Conservation (phyloP, 208 protist species). For the Crithidia sp. region DNA sequence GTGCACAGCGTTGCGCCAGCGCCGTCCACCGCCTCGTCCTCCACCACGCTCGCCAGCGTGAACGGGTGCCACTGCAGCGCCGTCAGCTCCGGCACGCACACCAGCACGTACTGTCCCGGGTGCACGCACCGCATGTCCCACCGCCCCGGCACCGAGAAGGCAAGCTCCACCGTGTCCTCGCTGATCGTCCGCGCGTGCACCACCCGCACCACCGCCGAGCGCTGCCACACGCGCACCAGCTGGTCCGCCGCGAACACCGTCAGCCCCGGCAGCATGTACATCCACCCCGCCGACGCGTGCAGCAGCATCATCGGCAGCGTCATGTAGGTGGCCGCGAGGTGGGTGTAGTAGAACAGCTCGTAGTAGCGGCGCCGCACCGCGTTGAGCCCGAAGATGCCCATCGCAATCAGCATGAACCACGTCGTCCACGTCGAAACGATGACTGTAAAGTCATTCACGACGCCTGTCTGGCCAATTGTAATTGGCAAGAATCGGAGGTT, state of each 20-base stretch:
- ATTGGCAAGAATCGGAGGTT: slow-evolving; percentile 35
- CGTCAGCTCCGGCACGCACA: slow-evolving; percentile 63
- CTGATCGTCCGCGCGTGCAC: slow-evolving; percentile 26
- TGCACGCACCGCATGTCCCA: slow-evolving; percentile 15
- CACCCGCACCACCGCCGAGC: slow-evolving; percentile 29
- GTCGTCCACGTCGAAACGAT: slow-evolving; percentile 43
- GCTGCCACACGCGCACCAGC: slow-evolving; percentile 48
- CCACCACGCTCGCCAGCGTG: slow-evolving; percentile 41
- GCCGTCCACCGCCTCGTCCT: slow-evolving; percentile 11
- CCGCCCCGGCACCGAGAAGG: slow-evolving; percentile 23
- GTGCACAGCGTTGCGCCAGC: background rate
- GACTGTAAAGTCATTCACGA: slow-evolving; percentile 52
- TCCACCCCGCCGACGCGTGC: slow-evolving; percentile 62
- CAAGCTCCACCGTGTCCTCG: slow-evolving; percentile 29
- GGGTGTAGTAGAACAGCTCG: slow-evolving; percentile 77
- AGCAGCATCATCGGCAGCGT: slow-evolving; percentile 54
- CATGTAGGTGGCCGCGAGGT: slow-evolving; percentile 54
- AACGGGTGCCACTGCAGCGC: slow-evolving; percentile 77
- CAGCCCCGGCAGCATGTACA: slow-evolving; percentile 64
- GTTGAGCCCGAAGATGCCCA: slow-evolving; percentile 52
- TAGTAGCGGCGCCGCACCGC: slow-evolving; percentile 55
- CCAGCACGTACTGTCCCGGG: slow-evolving; percentile 53
- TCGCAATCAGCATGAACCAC: slow-evolving; percentile 47
- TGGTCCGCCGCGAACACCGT: slow-evolving; percentile 61
- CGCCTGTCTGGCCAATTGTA: slow-evolving; percentile 12